A percentile compares a stretch with the other conserved stretches of the same genome.
phyloP scores from a whole-genome alignment of 495 filamentous ascomycete species.

The Astrothelium subdiscretum region DNA sequence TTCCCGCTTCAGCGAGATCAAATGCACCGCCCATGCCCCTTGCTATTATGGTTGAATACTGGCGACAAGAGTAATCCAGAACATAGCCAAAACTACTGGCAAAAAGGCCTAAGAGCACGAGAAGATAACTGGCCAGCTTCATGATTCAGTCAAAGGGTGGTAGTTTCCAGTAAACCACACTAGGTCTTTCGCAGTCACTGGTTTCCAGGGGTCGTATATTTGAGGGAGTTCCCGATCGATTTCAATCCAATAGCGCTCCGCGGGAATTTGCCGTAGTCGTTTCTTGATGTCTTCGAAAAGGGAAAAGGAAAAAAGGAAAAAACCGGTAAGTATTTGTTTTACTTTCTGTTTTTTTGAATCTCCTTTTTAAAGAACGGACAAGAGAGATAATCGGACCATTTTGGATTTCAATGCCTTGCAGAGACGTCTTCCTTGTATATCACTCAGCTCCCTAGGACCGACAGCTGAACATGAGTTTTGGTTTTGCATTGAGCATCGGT shows the following conservation, averaged over 20 bases:
- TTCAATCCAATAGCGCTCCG: background rate
- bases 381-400: background rate
- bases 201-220: background rate
- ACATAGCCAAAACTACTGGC: background rate
- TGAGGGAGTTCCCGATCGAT: background rate
- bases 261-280: background rate
- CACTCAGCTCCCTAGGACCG: background rate
- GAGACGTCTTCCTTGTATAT: background rate
- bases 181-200: background rate
- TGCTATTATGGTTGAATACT: background rate
- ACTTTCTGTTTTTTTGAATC: background rate
- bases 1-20: background rate
- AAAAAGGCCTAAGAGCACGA: background rate
- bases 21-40: background rate
- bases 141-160: background rate
- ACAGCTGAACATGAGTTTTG: background rate
- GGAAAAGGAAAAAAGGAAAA: too few relatives aligned
- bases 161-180: background rate
- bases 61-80: background rate
- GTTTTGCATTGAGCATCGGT: background rate
- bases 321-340: too few relatives aligned
- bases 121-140: background rate
- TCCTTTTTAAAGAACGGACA: too few relatives aligned
- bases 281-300: background rate
- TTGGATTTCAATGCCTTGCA: background rate